A percentile compares a stretch with the other conserved stretches of the same genome.
Evolutionary conservation across 352 stramenopile species (phyloP).

Genomic region (Globisporangium cylindrosporum): DNA sequence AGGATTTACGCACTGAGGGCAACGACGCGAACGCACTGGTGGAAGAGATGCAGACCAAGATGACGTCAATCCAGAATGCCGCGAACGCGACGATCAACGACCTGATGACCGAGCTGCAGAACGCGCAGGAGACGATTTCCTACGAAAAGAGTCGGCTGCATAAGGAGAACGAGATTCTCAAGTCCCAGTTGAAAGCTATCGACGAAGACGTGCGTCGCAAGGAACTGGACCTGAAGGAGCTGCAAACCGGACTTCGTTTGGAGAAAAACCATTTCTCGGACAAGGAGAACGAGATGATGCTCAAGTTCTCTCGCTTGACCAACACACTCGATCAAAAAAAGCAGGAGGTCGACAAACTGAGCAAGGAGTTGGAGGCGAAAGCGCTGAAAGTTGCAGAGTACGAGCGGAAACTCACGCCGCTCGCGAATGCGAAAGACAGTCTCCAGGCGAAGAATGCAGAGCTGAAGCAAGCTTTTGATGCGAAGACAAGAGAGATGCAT

Average conservation of each 20-base stretch:
- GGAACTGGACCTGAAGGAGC: conserved; percentile 39
- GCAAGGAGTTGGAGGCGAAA: conserved; percentile 51
- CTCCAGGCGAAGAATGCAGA: conserved; percentile 50
- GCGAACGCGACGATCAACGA: conserved; percentile 82
- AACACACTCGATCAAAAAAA: conserved; percentile 52
- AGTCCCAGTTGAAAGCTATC: conserved; percentile 32
- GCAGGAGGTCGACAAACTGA: conserved; percentile 51
- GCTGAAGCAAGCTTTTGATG: conserved; percentile 56
- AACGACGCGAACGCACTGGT: conserved; percentile 35
- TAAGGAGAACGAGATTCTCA: conserved; percentile 48
- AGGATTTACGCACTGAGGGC: conserved; percentile 38
- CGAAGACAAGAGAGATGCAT: conserved; percentile 42
- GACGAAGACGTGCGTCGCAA: conserved; percentile 49
- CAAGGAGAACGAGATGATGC: conserved; percentile 34
- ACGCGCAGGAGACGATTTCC: conserved; percentile 48
- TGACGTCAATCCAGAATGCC: conserved; percentile 66
- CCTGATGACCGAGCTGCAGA: conserved; percentile 56
- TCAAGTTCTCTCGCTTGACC: conserved; percentile 27
- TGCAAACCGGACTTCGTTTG: conserved; percentile 20
- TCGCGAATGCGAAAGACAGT: conserved; percentile 48
- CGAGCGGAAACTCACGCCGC: conserved; percentile 55
- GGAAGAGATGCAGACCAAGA: conserved; percentile 64
- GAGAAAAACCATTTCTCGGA: conserved; percentile 28
- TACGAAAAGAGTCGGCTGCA: conserved; percentile 46
- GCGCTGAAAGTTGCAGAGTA: conserved; percentile 43